Base-by-base conservation (phyloP, 495 filamentous ascomycete species). In the Podospora pseudopauciseta region DNA sequence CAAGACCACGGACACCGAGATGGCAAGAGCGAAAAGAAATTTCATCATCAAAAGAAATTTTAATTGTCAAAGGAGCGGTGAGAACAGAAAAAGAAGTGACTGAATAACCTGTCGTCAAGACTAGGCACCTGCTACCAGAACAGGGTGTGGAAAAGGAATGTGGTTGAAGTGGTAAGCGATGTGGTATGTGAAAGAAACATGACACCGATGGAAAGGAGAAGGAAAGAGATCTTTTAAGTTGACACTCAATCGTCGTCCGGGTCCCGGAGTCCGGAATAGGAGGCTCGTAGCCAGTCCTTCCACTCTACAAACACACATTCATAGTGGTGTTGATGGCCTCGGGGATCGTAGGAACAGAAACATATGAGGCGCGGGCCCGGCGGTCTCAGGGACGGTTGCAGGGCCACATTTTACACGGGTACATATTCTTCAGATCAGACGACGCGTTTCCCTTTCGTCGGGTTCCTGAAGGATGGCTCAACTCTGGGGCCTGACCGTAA, bases 41-140 rank as follows among this genome's bases (percentile, higher is more conserved):
- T 58, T 69, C 70, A 72, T 72, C 15, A 61, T 66, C 49, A n/a
- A 4, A 32, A 27, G 59, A 16, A 28, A 32, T 30, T 27, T 28
- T 0, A 20, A 16, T 26, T 13, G 28, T 32, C 59, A 32, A 28
- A 23, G 15, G 59, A 32, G 11, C 53, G 19, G 9, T 11, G 13
- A 49, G 15, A 49, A 61, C 30, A 30, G 0, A 49, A 61, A 61
- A 61, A 61, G 19, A 2, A 61, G 18, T 61, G 59, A 61, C 56
- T 61, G 59, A 61, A 61, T 58, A 9, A n/a, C 18, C 20, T 49
- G 61, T 11, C 61, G 61, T 63, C 30, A 32, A 63, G 61, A 49
- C 32, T 18, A 63, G 32, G 30, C 18, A 9, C 32, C 61, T 63
- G 32, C 34, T 63, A 63, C 61, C 61, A 39, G 61, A 63, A 63